Percentiles rank a stretch among this genome's conserved stretches.
Conservation (phyloP, 352 stramenopile genomes). For the Phytopythium litorale region DNA sequence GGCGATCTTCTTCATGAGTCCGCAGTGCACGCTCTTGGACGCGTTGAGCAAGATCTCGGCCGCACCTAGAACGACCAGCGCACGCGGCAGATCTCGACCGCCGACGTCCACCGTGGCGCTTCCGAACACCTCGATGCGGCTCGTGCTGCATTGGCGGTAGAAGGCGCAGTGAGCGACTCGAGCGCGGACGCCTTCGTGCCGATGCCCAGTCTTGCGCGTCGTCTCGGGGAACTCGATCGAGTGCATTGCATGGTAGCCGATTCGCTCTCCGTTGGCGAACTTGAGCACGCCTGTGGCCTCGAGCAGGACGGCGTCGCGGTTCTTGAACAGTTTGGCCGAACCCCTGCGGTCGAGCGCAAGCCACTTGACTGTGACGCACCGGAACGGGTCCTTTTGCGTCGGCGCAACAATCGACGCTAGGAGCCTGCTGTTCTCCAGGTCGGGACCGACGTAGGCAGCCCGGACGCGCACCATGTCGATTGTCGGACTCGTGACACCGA, state of each 20-base stretch:
- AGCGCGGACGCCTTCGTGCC: constrained; percentile 24
- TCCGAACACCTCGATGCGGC: constrained; percentile 39
- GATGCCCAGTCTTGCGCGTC: constrained; percentile 11
- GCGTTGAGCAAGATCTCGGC: constrained; percentile 20
- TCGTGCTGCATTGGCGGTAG: constrained; percentile 24
- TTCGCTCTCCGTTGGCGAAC: constrained; percentile 27
- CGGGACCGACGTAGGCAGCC: constrained; percentile 34
- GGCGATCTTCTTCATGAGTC: constrained; percentile 40
- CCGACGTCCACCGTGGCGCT: constrained; percentile 20
- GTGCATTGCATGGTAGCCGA: constrained; percentile 62
- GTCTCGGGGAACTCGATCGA: constrained; percentile 34
- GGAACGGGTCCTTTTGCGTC: constrained; percentile 27
- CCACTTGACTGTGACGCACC: constrained; percentile 42
- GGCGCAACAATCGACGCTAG: constrained; percentile 28
- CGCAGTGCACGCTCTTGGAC: constrained; percentile 22
- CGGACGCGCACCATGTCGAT: constrained; percentile 43
- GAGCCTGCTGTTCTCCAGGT: constrained; percentile 32
- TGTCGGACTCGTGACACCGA: constrained; percentile 29
- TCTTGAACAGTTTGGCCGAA: constrained; percentile 33
- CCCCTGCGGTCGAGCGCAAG: constrained; percentile 11
- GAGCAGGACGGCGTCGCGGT: constrained; percentile 54
- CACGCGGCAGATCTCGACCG: constrained; percentile 14
- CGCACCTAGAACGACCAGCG: constrained; percentile 23
- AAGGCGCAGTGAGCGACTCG: constrained; percentile 43
- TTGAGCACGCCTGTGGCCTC: constrained; percentile 37